Evolutionary conservation across 2,329 filamentous ascomycete species (phyloP).

Genomic region (Fusarium humuli): DNA sequence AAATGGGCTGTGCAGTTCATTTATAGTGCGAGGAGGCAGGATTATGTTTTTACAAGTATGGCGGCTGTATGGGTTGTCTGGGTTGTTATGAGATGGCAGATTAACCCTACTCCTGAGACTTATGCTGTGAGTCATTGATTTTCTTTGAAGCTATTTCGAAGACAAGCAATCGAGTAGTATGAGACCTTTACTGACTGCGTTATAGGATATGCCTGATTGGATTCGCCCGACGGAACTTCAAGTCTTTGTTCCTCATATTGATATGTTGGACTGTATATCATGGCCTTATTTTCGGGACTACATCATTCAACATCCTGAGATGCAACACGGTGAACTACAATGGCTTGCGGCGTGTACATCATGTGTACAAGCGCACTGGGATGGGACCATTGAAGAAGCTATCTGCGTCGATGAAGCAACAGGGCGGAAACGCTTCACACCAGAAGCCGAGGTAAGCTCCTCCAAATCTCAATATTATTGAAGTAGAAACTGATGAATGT

Average conservation of each 20-base stretch:
- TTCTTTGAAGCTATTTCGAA: neutral
- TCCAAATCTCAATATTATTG: rapidly evolving
- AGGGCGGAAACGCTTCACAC: neutral
- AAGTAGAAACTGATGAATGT: neutral
- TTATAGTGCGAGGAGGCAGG: constrained; percentile 11
- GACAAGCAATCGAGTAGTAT: rapidly evolving
- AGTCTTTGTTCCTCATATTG: constrained; percentile 18
- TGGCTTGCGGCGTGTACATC: constrained; percentile 18
- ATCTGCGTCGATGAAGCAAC: neutral
- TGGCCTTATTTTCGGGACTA: constrained; percentile 22
- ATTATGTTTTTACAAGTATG: constrained; percentile 22
- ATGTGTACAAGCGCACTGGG: neutral
- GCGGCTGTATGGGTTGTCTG: constrained; percentile 24
- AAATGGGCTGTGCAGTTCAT: constrained; percentile 36
- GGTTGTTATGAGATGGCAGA: constrained; percentile 20
- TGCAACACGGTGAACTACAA: constrained; percentile 20
- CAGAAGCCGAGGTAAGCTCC: constrained; percentile 15
- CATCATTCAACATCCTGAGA: constrained; percentile 10
- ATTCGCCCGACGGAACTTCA: constrained; percentile 20
- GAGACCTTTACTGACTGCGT: neutral
- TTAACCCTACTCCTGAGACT: constrained; percentile 18
- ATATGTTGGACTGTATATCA: constrained; percentile 25
- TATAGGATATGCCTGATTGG: constrained; percentile 19
- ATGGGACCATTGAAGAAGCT: constrained; percentile 4
- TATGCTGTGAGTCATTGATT: constrained; percentile 13